phyloP scores from a whole-genome alignment of 164 flowering plant species.

The Hamamelis virginiana region DNA sequence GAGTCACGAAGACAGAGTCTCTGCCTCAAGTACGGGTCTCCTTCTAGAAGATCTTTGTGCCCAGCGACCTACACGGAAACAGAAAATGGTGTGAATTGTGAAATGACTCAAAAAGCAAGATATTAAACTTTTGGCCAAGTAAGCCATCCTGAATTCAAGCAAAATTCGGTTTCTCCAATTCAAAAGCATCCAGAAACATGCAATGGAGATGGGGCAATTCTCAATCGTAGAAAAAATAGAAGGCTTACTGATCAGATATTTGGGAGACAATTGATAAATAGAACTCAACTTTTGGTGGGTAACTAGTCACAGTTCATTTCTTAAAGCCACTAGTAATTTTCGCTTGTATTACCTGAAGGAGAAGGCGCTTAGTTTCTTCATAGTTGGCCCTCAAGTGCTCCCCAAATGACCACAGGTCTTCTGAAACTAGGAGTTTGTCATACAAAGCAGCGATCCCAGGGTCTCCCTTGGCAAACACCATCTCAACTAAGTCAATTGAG shows the following conservation, averaged over 20 bases:
- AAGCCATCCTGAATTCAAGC: too few species aligned
- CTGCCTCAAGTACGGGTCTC: constrained; percentile 90
- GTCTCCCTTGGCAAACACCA: constrained; percentile 99
- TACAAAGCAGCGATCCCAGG: constrained; percentile 87
- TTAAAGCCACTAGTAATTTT: background rate
- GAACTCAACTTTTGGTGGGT: background rate
- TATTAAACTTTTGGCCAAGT: background rate
- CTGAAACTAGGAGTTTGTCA: constrained; percentile 86
- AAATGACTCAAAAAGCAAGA: background rate
- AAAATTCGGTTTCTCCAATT: too few species aligned
- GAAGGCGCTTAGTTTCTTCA: constrained; percentile 71
- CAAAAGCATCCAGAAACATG: too few species aligned
- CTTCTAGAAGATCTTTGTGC: constrained; percentile 87
- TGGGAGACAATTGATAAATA: background rate
- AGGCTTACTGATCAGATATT: too few species aligned
- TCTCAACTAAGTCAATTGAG: constrained; percentile 88
- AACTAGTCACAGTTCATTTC: background rate
- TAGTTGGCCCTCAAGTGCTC: constrained; percentile 62
- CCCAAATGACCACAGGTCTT: constrained; percentile 79
- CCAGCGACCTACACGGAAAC: constrained; percentile 66
- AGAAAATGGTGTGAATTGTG: background rate
- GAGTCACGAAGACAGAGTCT: constrained; percentile 81
- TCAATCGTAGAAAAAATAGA: too few species aligned
- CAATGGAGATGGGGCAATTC: too few species aligned
- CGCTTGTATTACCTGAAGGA: constrained; percentile 64